phyloP scores from a whole-genome alignment of 2,329 filamentous ascomycete genomes.

The Dothideomycetes sp. region DNA sequence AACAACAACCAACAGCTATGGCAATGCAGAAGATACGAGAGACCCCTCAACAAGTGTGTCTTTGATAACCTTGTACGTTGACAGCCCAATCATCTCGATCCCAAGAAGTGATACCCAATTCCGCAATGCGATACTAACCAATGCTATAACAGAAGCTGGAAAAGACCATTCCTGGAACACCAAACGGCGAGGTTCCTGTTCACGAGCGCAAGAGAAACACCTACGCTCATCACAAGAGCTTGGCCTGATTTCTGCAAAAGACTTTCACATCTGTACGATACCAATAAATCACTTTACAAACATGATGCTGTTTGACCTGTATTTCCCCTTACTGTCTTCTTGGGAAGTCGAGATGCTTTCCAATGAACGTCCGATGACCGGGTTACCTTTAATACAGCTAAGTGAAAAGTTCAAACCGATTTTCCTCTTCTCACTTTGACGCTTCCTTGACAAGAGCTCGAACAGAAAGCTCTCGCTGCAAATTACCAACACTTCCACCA shows the following conservation, averaged over 20 bases:
- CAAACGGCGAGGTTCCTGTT: conserved; percentile 36
- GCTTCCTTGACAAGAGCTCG: no score
- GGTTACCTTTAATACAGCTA: no score
- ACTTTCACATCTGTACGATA: conserved; percentile 8
- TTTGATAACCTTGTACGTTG: conserved; percentile 81
- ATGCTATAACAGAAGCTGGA: conserved; percentile 33
- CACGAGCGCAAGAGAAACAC: conserved; percentile 38
- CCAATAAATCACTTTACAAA: no score
- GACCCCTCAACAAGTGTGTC: conserved; percentile 88
- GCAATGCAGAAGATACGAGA: conserved; percentile 83
- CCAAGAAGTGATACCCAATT: background rate
- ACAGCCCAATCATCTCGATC: background rate
- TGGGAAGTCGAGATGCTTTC: no score
- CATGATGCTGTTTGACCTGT: no score
- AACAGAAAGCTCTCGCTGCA: no score
- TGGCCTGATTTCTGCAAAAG: conserved; percentile 3
- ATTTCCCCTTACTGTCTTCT: no score
- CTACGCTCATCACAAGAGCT: conserved; percentile 17
- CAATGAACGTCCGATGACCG: no score
- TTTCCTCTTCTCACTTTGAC: no score
- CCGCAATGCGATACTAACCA: background rate
- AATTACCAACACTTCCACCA: no score
- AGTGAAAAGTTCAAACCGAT: no score
- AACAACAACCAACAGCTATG: conserved; percentile 97
- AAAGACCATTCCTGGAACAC: conserved; percentile 41